Evolutionary conservation across 2,329 filamentous ascomycete genomes (phyloP).

Genomic region (Trichoderma koningiopsis): DNA sequence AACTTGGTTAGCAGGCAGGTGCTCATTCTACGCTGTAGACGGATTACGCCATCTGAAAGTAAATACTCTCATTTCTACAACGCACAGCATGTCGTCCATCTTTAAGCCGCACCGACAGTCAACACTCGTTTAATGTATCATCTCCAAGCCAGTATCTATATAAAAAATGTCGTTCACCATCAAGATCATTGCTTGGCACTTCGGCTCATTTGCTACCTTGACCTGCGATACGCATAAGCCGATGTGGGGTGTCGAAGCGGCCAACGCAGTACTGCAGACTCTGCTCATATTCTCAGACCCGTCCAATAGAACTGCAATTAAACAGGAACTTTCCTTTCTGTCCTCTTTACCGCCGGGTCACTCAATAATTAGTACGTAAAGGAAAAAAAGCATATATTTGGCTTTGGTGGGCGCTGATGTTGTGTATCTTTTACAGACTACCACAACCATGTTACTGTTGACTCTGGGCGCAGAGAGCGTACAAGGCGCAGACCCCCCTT

Average conservation of each 20-base stretch:
- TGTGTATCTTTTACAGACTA: neutral
- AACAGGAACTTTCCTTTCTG: slow-evolving; percentile 9
- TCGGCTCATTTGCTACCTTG: neutral
- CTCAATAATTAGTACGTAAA: neutral
- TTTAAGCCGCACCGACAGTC: neutral
- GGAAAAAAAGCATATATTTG: no score
- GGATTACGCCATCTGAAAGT: neutral
- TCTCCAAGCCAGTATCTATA: neutral
- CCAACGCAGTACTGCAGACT: neutral
- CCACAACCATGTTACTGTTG: no score
- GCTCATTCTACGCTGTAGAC: neutral
- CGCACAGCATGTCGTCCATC: neutral
- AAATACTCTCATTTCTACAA: neutral
- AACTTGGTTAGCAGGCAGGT: neutral
- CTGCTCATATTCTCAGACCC: neutral
- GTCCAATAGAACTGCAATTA: slow-evolving; percentile 9
- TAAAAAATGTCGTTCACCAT: neutral
- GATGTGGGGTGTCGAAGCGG: neutral
- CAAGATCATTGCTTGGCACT: neutral
- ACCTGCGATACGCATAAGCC: neutral
- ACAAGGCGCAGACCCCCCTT: neutral
- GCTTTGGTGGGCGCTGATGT: neutral
- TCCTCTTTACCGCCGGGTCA: neutral
- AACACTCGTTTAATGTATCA: neutral
- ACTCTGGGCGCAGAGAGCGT: no score